Base-by-base conservation (phyloP, 352 stramenopile species). In the Phytophthora chlamydospora region DNA sequence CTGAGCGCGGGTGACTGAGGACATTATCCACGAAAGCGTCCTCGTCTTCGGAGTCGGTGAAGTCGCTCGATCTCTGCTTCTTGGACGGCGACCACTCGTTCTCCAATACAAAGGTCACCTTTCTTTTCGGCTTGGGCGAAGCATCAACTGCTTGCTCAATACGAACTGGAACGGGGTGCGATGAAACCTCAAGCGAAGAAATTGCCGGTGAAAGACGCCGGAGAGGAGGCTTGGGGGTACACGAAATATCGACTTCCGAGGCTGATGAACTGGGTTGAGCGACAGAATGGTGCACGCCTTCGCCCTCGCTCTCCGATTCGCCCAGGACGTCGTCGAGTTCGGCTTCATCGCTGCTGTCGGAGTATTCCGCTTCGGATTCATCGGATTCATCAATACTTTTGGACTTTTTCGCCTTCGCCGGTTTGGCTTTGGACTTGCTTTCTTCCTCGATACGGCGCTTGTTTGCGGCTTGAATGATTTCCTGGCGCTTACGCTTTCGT, bases 401-500 rank as follows among this genome's bases (percentile, higher is more conserved):
- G 10, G 27, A 61, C 48, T 79, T 79, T 49, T 88, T 82, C 4
- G 44, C 27, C 39, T 68, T 75, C 1, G 44, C 27, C 31, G 33
- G 17, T 52, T 68, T 61, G 36, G 33, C 13, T 52, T 68, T 61
- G 36, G 60, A 48, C 59, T 75, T 66, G 19, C 61, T 61, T 31
- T 73, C 42, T 11, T 84, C 38, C 13, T 73, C 60, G 34, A 49
- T 63, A 39, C 39, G 16, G 17, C 71, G 42, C 12, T 75, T 49
- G 42, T 78, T 75, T 54, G 63, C 76, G 8, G 83, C 75, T 40
- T 80, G 74, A 19, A 89, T 78, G 38, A 85, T 90, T 58, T 91
- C 68, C 45, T 88, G 32, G 17, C 85, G 79, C 46, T 89, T 88
- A 4, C 79, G 78, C 42, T 92, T 94, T 9, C 83, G 78, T 44